Conservation (phyloP, 2,329 filamentous ascomycete species). For the Aureobasidium sp. region DNA sequence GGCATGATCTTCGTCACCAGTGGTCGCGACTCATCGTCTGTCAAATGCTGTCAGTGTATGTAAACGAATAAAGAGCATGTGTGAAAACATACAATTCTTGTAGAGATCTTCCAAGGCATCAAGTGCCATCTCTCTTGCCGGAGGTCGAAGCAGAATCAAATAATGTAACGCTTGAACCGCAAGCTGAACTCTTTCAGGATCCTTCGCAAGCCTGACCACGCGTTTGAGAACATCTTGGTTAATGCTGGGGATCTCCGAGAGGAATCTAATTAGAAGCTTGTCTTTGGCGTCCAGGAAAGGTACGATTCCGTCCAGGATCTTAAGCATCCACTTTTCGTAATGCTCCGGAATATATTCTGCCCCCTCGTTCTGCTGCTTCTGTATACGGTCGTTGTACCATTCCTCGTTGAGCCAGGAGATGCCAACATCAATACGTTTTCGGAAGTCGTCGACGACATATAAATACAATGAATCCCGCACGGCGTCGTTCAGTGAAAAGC, state of each 20-base stretch:
- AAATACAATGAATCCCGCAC: conserved; percentile 75
- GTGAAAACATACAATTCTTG: conserved; percentile 37
- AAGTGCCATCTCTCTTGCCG: conserved; percentile 47
- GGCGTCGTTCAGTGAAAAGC: conserved; percentile 50
- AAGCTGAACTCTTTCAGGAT: conserved; percentile 54
- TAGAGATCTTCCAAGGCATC: conserved; percentile 53
- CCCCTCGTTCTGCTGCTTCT: conserved; percentile 36
- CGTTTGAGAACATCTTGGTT: conserved; percentile 62
- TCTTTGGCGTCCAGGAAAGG: conserved; percentile 89
- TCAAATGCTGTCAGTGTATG: not conserved
- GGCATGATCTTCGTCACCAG: conserved; percentile 45
- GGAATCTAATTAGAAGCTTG: conserved; percentile 69
- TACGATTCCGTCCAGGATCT: conserved; percentile 79
- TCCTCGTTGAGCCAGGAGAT: conserved; percentile 95
- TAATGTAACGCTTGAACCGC: conserved; percentile 52
- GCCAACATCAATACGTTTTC: conserved; percentile 77
- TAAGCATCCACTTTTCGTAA: conserved; percentile 72
- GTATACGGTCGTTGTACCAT: conserved; percentile 84
- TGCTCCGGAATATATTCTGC: conserved; percentile 42
- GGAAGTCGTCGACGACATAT: conserved; percentile 88
- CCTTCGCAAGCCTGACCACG: conserved; percentile 55
- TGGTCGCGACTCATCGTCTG: conserved; percentile 37
- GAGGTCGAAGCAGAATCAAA: conserved; percentile 50
- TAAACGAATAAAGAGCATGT: not conserved
- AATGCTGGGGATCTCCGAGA: conserved; percentile 83